A percentile compares a stretch with the other conserved stretches of the same genome.
phyloP scores from a whole-genome alignment of 129 eudicot genomes.

The Logfia minima region DNA sequence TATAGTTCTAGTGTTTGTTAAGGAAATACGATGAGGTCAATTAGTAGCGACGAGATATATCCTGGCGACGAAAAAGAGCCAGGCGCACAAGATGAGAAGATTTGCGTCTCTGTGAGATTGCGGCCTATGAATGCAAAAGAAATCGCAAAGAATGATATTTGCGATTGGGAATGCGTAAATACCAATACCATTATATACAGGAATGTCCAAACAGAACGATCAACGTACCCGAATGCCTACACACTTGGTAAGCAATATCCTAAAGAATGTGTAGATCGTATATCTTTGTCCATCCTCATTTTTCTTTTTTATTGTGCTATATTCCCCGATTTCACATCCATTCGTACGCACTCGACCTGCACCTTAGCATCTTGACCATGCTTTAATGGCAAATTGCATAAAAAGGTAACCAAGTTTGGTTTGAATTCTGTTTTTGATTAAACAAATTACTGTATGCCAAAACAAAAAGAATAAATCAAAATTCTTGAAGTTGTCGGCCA shows the following conservation, averaged over 20 bases:
- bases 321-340: background rate
- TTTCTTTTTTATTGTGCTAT: background rate
- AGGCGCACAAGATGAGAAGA: conserved; percentile 66
- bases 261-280: background rate
- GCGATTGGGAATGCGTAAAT: conserved; percentile 86
- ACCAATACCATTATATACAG: conserved; percentile 64
- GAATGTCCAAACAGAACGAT: conserved; percentile 52
- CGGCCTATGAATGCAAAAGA: conserved; percentile 87
- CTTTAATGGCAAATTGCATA: too few species aligned
- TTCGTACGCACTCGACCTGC: too few species aligned
- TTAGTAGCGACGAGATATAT: conserved; percentile 40
- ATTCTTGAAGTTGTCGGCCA: too few species aligned
- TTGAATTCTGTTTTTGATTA: too few species aligned
- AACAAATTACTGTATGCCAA: too few species aligned
- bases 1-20: conserved; percentile 26
- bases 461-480: too few species aligned
- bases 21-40: conserved; percentile 47
- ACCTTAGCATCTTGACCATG: too few species aligned
- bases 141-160: conserved; percentile 46
- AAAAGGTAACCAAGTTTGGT: too few species aligned
- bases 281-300: background rate
- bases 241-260: conserved; percentile 58
- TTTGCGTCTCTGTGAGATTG: conserved; percentile 75
- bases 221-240: conserved; percentile 64
- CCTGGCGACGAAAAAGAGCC: conserved; percentile 44